Evolutionary conservation across 148 eudicot genomes (phyloP).

Genomic region (Dysphania ambrosioides): DNA sequence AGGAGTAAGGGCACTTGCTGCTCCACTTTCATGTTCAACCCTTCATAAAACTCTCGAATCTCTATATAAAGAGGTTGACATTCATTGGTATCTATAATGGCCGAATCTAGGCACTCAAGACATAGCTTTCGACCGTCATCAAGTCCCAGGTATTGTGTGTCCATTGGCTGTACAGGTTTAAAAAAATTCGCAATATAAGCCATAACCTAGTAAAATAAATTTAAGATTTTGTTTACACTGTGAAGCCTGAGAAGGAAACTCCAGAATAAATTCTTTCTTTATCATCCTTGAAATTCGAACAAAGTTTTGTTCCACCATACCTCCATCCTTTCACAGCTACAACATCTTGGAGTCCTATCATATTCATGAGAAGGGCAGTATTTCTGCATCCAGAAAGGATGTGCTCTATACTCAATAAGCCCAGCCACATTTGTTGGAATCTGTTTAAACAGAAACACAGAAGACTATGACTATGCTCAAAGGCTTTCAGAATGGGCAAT

Average conservation of each 20-base stretch:
- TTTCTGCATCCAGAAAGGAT: conserved; percentile 93
- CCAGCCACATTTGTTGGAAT: conserved; percentile 80
- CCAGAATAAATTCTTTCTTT: background rate
- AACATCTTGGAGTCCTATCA: conserved; percentile 90
- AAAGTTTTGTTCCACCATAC: conserved; percentile 37
- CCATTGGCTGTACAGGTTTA: conserved; percentile 54
- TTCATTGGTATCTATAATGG: conserved; percentile 93
- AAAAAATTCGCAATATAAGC: background rate
- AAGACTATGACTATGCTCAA: background rate
- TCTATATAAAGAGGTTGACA: conserved; percentile 96
- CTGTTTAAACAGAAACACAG: conserved; percentile 31
- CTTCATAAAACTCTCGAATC: conserved; percentile 93
- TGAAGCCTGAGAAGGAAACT: background rate
- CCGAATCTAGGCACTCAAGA: conserved; percentile 84
- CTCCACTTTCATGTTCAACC: conserved; percentile 83
- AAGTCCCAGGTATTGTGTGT: conserved; percentile 60
- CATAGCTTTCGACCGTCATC: conserved; percentile 96
- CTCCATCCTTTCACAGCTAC: conserved; percentile 99
- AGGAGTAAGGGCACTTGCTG: conserved; percentile 87
- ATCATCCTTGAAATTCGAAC: background rate
- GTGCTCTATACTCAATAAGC: conserved; percentile 90
- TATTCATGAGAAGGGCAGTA: conserved; percentile 91
- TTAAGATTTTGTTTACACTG: background rate
- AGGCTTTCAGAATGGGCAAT: background rate
- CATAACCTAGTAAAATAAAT: background rate